Evolutionary conservation across 2,329 filamentous ascomycete genomes (phyloP).

Genomic region (Apiospora arundinis): DNA sequence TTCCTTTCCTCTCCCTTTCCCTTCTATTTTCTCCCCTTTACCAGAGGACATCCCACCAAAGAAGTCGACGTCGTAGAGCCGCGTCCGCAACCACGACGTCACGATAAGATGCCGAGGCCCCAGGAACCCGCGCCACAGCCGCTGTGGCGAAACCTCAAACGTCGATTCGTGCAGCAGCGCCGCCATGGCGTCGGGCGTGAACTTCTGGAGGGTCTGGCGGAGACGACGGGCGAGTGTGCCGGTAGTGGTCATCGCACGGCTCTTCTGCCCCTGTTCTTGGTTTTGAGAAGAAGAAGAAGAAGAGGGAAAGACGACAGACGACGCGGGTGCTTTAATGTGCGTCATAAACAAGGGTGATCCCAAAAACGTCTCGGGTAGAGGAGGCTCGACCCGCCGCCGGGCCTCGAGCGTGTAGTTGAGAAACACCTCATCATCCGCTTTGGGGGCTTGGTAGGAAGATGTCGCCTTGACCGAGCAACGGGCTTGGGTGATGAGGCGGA

Average conservation of each 20-base stretch:
- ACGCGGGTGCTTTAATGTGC: conserved; percentile 36
- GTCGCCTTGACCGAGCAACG: conserved; percentile 31
- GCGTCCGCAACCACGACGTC: conserved; percentile 50
- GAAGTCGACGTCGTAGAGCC: conserved; percentile 50
- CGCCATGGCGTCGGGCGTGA: conserved; percentile 45
- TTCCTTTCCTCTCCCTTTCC: too few species aligned
- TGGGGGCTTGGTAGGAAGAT: conserved; percentile 23
- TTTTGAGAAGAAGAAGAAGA: not conserved
- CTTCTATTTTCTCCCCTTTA: too few species aligned
- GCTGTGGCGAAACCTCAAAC: conserved; percentile 51
- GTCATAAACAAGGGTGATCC: conserved; percentile 52
- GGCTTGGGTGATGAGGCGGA: conserved; percentile 50
- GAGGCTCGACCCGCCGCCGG: conserved; percentile 45
- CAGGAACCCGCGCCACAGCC: conserved; percentile 54
- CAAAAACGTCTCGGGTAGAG: conserved; percentile 47
- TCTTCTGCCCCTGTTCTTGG: not conserved
- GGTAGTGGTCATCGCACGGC: conserved; percentile 26
- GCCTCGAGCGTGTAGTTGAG: conserved; percentile 49
- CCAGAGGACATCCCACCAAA: too few species aligned
- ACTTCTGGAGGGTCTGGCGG: conserved; percentile 42
- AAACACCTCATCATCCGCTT: conserved; percentile 41
- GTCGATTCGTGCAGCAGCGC: conserved; percentile 50
- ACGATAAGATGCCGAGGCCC: conserved; percentile 49
- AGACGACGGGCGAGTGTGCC: conserved; percentile 41
- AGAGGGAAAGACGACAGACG: not conserved